phyloP scores from a whole-genome alignment of 306 rosid species.

The Astragalus membranaceus region DNA sequence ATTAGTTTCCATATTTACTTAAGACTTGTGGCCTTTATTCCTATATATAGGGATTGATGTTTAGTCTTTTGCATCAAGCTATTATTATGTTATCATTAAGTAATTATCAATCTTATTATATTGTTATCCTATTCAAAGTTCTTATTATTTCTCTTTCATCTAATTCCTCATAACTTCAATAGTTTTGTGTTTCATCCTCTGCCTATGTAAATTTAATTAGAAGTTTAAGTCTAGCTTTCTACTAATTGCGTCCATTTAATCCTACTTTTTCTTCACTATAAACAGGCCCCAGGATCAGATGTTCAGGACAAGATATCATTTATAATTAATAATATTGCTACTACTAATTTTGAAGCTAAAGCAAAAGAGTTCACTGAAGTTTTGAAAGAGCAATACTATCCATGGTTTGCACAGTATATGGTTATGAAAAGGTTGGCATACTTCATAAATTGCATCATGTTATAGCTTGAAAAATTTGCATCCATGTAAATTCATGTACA shows the following conservation, averaged over 20 bases:
- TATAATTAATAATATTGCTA: constrained; percentile 79
- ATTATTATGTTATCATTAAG: too few species aligned
- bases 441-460: neutral
- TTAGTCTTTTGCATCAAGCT: too few species aligned
- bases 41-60: too few species aligned
- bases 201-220: neutral
- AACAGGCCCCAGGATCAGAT: constrained; percentile 93
- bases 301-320: constrained; percentile 94
- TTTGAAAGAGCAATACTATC: constrained; percentile 76
- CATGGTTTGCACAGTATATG: constrained; percentile 99
- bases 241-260: constrained; percentile 6
- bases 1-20: too few species aligned
- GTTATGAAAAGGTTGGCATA: constrained; percentile 89
- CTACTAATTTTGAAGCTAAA: constrained; percentile 66
- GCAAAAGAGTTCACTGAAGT: constrained; percentile 69
- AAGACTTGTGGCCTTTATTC: too few species aligned
- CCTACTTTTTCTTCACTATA: constrained; percentile 17
- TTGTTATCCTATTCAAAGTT: too few species aligned
- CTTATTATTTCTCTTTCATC: too few species aligned
- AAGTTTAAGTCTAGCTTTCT: neutral
- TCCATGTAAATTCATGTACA: neutral
- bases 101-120: too few species aligned
- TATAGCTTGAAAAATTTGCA: neutral
- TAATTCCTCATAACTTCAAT: too few species aligned
- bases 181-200: neutral